phyloP scores from a whole-genome alignment of 1,284 basidiomycete genomes.

The Mrakiaceae sp. region DNA sequence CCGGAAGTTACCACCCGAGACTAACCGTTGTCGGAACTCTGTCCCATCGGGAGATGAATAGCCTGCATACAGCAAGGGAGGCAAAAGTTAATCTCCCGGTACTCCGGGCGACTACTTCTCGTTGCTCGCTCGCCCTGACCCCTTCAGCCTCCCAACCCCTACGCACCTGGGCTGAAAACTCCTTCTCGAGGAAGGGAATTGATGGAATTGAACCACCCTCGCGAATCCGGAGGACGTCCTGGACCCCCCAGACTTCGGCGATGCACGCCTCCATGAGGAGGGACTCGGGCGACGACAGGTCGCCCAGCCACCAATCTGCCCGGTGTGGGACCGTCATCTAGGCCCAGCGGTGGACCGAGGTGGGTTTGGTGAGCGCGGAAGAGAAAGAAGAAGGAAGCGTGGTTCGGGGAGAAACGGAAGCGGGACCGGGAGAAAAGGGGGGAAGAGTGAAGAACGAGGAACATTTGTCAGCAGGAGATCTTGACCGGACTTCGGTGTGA shows the following conservation, averaged over 20 bases:
- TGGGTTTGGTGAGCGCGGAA: neutral
- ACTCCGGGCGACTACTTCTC: too few relatives aligned
- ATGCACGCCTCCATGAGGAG: constrained; percentile 69
- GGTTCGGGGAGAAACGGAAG: neutral
- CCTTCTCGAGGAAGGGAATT: constrained; percentile 83
- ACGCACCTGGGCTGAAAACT: constrained; percentile 44
- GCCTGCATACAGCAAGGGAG: constrained; percentile 48
- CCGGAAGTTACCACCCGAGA: constrained; percentile 11
- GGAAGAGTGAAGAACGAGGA: neutral
- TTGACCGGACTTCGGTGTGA: too few relatives aligned
- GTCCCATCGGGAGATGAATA: constrained; percentile 78
- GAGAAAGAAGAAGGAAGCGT: too few relatives aligned
- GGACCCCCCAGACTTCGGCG: constrained; percentile 66
- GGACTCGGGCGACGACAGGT: constrained; percentile 67
- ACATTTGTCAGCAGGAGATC: too few relatives aligned
- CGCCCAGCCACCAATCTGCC: constrained; percentile 93
- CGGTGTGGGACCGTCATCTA: constrained; percentile 69
- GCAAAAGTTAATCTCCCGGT: too few relatives aligned
- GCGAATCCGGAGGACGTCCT: constrained; percentile 65
- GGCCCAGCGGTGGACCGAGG: too few relatives aligned
- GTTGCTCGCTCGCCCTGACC: neutral
- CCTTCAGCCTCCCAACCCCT: neutral
- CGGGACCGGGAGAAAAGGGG: neutral
- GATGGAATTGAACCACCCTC: constrained; percentile 93
- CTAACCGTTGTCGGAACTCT: constrained; percentile 51